Conservation (phyloP, 805 yeast genomes). For the Metschnikowia baotianmanensis region DNA sequence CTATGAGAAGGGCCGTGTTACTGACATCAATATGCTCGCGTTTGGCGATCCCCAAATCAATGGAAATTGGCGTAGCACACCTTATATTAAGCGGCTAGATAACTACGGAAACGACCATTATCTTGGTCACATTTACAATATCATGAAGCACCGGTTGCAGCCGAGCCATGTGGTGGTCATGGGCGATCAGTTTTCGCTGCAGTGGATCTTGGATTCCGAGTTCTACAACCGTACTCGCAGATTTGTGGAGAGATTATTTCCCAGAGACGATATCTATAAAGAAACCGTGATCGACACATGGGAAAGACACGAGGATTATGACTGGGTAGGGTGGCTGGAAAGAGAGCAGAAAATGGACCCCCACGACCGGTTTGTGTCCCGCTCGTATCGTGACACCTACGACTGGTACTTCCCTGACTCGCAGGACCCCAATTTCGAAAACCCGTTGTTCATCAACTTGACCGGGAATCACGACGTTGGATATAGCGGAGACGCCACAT, state of each 20-base stretch:
- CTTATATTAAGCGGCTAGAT: slow-evolving; percentile 72
- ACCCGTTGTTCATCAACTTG: slow-evolving; percentile 74
- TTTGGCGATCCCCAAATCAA: slow-evolving; percentile 98
- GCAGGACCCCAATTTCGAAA: slow-evolving; percentile 39
- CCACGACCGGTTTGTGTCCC: slow-evolving; percentile 30
- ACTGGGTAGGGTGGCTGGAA: slow-evolving; percentile 49
- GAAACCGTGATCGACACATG: slow-evolving; percentile 47
- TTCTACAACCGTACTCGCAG: slow-evolving; percentile 77
- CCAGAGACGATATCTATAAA: slow-evolving; percentile 53
- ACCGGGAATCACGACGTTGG: slow-evolving; percentile 98
- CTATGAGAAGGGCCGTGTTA: slow-evolving; percentile 21
- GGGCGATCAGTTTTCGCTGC: slow-evolving; percentile 92
- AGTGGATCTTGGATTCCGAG: slow-evolving; percentile 90
- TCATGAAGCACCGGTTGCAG: slow-evolving; percentile 57
- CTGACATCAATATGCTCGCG: slow-evolving; percentile 66
- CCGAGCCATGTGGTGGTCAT: slow-evolving; percentile 86
- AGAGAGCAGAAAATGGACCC: slow-evolving; percentile 41
- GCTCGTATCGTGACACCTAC: slow-evolving; percentile 53
- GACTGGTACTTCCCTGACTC: slow-evolving; percentile 54
- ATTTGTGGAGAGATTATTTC: slow-evolving; percentile 66
- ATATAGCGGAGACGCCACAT: slow-evolving; percentile 90
- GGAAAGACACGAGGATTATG: slow-evolving; percentile 49
- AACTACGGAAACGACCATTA: slow-evolving; percentile 87
- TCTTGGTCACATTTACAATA: slow-evolving; percentile 75
- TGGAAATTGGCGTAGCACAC: slow-evolving; percentile 75